These are phyloP conservation scores for cucumber (Cucumis sativus) DNA, from an alignment of 306 rosid genomes.

Conservation along the genomic window DNA sequence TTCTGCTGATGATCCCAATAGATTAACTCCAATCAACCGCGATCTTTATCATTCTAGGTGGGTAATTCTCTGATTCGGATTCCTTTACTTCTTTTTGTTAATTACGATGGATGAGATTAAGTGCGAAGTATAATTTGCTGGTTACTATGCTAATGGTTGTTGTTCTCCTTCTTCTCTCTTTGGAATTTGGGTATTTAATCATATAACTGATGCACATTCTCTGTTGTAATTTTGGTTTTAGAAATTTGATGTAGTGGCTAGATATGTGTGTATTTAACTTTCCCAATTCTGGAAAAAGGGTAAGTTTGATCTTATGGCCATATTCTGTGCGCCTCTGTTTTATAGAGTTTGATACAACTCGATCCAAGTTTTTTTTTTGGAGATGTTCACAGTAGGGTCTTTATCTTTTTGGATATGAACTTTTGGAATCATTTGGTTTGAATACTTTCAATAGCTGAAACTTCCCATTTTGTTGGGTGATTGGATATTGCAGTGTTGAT, in stretches of 20 bases:
- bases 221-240: neutral
- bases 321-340: neutral
- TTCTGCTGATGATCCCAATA: slow-evolving; percentile 25
- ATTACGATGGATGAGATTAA: neutral
- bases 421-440: neutral
- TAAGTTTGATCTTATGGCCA: neutral
- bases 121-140: neutral
- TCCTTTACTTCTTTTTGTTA: neutral
- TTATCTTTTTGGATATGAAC: neutral
- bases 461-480: slow-evolving; percentile 9
- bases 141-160: neutral
- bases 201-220: neutral
- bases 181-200: neutral
- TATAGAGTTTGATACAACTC: neutral
- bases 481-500: slow-evolving; percentile 45
- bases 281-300: neutral
- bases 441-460: neutral
- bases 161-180: neutral
- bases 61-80: neutral
- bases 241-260: neutral
- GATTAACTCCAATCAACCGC: slow-evolving; percentile 43
- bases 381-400: neutral
- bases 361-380: neutral
- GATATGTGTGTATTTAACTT: neutral
- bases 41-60: slow-evolving; percentile 93